Conservation (phyloP, 2,329 filamentous ascomycete species). For the Aureobasidium sp. region DNA sequence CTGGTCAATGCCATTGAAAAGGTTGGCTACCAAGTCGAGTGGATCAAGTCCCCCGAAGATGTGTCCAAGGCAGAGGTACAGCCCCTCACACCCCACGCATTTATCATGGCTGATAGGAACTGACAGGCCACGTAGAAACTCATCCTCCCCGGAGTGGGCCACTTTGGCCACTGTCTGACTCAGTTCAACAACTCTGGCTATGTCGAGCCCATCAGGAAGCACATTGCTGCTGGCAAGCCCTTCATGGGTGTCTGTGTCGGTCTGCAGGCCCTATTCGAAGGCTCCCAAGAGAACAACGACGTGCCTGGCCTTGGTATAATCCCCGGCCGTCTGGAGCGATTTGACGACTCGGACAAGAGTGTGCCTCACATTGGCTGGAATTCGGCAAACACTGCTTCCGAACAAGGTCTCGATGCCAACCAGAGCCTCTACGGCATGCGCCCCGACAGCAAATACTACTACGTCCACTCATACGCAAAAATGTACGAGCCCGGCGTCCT, state of each 20-base stretch:
- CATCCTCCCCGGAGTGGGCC: slow-evolving; percentile 91
- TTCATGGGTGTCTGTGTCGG: slow-evolving; percentile 98
- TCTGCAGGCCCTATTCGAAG: slow-evolving; percentile 80
- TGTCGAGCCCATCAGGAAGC: slow-evolving; percentile 69
- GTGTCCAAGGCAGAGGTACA: slow-evolving; percentile 74
- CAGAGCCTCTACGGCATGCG: slow-evolving; percentile 69
- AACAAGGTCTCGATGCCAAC: slow-evolving; percentile 32
- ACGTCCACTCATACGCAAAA: slow-evolving; percentile 90
- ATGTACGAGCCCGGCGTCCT: slow-evolving; percentile 67
- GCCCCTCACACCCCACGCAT: background rate
- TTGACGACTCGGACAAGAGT: slow-evolving; percentile 70
- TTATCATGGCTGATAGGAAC: slow-evolving; percentile 10
- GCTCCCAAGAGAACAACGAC: slow-evolving; percentile 68
- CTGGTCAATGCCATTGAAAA: slow-evolving; percentile 97
- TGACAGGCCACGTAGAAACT: slow-evolving; percentile 58
- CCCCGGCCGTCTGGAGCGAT: slow-evolving; percentile 63
- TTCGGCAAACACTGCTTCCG: slow-evolving; percentile 60
- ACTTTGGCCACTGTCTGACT: slow-evolving; percentile 91
- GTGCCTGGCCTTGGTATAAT: slow-evolving; percentile 72
- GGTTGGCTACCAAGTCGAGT: slow-evolving; percentile 85
- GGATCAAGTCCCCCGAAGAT: slow-evolving; percentile 80
- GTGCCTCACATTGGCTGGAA: slow-evolving; percentile 99
- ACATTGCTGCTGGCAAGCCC: slow-evolving; percentile 86
- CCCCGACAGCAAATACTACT: slow-evolving; percentile 91
- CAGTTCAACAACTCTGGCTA: slow-evolving; percentile 79